Percentiles rank a stretch among this genome's conserved stretches.
These are phyloP conservation scores for Bonnemaisonia californica DNA, from an alignment of 31 red algal species.

Conservation along the genomic window DNA sequence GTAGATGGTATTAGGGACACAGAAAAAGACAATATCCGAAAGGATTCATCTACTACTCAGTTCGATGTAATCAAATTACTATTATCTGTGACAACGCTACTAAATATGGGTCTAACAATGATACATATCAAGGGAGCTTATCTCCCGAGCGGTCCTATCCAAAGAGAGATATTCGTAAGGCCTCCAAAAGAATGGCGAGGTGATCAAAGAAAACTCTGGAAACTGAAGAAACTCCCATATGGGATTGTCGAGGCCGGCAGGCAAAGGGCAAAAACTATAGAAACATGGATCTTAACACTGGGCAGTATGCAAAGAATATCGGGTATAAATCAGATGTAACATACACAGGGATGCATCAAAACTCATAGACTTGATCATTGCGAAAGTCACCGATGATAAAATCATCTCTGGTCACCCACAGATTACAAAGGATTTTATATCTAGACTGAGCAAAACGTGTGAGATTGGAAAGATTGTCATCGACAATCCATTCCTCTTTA, in stretches of 20 bases:
- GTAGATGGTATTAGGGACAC: background rate
- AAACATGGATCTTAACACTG: conserved; percentile 1
- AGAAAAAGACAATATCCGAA: background rate
- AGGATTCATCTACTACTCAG: background rate
- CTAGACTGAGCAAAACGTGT: background rate
- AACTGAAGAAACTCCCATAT: conserved; percentile 16
- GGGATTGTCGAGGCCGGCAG: background rate
- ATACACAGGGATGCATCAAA: background rate
- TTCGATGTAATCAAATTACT: background rate
- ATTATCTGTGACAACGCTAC: background rate
- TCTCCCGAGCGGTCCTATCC: background rate
- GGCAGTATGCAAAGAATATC: background rate
- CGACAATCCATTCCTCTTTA: background rate
- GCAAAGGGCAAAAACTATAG: background rate
- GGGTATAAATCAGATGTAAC: background rate
- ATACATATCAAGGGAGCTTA: conserved; percentile 8
- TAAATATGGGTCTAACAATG: background rate
- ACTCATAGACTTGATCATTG: background rate
- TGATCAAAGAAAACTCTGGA: background rate
- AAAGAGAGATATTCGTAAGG: background rate
- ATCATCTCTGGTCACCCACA: background rate
- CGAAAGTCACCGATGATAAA: conserved; percentile 3
- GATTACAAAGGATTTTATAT: background rate
- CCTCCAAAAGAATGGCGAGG: background rate
- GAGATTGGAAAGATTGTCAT: background rate